phyloP scores from a whole-genome alignment of 768 basidiomycete genomes.

The Phylloporus sp. region DNA sequence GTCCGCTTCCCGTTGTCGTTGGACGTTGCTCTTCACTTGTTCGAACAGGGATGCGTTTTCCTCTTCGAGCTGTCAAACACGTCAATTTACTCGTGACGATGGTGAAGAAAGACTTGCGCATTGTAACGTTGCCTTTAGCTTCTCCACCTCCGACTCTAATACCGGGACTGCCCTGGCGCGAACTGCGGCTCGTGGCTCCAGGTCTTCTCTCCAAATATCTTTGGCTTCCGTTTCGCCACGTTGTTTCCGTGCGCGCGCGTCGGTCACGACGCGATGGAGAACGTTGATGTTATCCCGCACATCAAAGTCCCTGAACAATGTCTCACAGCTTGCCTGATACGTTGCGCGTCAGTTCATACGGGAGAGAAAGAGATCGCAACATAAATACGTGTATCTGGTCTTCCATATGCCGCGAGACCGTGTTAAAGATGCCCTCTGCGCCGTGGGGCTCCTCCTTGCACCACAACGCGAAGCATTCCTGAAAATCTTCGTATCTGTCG shows the following conservation, averaged over 20 bases:
- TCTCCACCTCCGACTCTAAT: constrained; percentile 41
- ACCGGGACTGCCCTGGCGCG: constrained; percentile 60
- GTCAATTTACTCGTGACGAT: background rate
- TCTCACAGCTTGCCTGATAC: constrained; percentile 60
- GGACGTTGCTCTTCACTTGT: constrained; percentile 46
- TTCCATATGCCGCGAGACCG: constrained; percentile 69
- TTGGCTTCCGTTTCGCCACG: constrained; percentile 38
- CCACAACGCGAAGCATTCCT: constrained; percentile 62
- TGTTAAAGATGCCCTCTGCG: constrained; percentile 55
- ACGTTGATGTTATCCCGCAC: constrained; percentile 67
- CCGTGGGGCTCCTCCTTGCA: constrained; percentile 63
- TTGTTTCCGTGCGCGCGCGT: constrained; percentile 53
- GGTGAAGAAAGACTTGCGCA: constrained; percentile 25
- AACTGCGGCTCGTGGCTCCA: constrained; percentile 59
- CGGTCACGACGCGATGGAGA: constrained; percentile 63
- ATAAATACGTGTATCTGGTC: constrained; percentile 44
- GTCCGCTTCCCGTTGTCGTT: constrained; percentile 43
- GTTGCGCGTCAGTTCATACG: background rate
- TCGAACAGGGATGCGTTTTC: constrained; percentile 47
- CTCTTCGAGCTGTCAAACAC: constrained; percentile 45
- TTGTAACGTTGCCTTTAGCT: constrained; percentile 34
- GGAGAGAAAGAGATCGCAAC: background rate
- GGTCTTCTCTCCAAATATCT: constrained; percentile 61
- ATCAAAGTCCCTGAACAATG: constrained; percentile 62
- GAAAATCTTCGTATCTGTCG: constrained; percentile 45